A percentile compares a stretch with the other conserved stretches of the same genome.
phyloP scores from a whole-genome alignment of 139 green algal genomes.

The Micromonas commoda region DNA sequence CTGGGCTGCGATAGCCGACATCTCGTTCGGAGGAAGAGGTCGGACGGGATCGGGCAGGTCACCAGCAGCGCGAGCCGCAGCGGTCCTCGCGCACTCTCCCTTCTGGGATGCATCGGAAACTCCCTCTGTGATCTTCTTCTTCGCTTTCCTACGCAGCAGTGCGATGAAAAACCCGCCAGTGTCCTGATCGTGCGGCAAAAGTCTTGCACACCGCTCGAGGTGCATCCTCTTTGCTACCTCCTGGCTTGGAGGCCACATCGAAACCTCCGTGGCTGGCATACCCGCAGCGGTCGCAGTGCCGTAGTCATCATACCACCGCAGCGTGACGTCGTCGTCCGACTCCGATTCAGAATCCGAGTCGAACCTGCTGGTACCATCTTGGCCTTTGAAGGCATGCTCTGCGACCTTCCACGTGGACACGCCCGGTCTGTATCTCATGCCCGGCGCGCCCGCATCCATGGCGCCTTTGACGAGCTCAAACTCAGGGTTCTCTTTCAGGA shows the following conservation, averaged over 20 bases:
- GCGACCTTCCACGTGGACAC: background rate
- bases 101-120: background rate
- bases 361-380: background rate
- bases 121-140: background rate
- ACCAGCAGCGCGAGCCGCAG: no score
- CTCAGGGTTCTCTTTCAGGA: conserved; percentile 34
- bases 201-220: conserved; percentile 67
- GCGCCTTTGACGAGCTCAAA: background rate
- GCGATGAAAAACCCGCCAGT: conserved; percentile 95
- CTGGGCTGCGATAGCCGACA: background rate
- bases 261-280: background rate
- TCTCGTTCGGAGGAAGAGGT: background rate
- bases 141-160: background rate
- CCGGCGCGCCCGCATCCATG: background rate
- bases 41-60: background rate
- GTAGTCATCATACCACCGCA: background rate
- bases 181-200: conserved; percentile 90
- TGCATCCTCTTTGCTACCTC: background rate
- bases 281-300: background rate
- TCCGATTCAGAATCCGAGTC: background rate
- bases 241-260: conserved; percentile 8
- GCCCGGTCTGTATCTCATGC: background rate
- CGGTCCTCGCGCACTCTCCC: background rate
- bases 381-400: background rate
- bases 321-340: background rate